Base-by-base conservation (phyloP, 768 basidiomycete genomes). In the Suillus subluteus region DNA sequence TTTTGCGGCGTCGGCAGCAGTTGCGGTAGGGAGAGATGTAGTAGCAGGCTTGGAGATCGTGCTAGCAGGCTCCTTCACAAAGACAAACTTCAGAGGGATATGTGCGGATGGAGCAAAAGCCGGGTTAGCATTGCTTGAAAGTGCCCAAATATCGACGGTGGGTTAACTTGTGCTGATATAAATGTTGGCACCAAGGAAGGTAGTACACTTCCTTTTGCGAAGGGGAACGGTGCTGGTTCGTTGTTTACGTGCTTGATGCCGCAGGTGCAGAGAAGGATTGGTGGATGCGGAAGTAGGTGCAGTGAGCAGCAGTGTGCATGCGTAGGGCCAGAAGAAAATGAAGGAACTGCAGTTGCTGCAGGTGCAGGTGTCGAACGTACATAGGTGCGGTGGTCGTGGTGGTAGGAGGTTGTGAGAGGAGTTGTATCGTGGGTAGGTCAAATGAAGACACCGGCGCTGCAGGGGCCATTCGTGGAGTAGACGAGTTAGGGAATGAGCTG, bases 61-160 rank as follows among this genome's bases (percentile, higher is more conserved):
- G 30, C 30, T 32, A 32, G 30, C 30, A 32, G 30, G 4, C 40
- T 65, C 62, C 66, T 67, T 38, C 54, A 16, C 63, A 65, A 61
- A 65, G 43, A 62, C 64, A 16, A 65, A 62, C 58, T 65, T 68
- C 75, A n/a, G 66, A 6, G 26, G 58, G 16, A 62, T 40, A 65
- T 65, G 62, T 21, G 67, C 52, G 38, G 73, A 62, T 37, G 65
- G 41, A 3, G 63, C 50, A 46, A 67, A 41, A 16, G 67, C n/a
- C 43, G 59, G 35, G 9, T 56, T 44, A 43, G 62, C 58, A 37
- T 63, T 56, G 15, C 48, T 37, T 16, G 67, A 59, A 67, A 37
- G 62, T 26, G 73, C 66, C 68, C 74, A 54, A 66, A 62, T 41
- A 26, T 44, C 70, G 79, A 52, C 66, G 66, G 52, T 72, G 71